These are phyloP conservation scores for Lanmaoa pseudosensibilis DNA, from an alignment of 768 basidiomycete genomes.

Conservation along the genomic window DNA sequence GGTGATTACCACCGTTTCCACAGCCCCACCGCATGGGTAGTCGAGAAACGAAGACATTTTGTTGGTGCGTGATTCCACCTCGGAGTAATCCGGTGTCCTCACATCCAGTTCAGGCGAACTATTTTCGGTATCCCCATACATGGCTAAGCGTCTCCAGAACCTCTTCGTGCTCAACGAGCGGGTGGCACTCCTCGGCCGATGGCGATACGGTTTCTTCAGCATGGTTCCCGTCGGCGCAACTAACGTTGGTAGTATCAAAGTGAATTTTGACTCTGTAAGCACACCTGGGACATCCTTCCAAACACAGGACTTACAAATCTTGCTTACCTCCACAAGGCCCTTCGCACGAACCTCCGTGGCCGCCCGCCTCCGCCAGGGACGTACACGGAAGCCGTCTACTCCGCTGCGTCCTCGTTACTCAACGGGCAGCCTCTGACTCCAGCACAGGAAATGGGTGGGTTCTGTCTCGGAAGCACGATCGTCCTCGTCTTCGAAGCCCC, in stretches of 20 bases:
- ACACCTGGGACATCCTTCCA: neutral
- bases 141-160: constrained; percentile 88
- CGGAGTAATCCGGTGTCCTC: neutral
- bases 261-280: constrained; percentile 87
- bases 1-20: constrained; percentile 99
- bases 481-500: constrained; percentile 98
- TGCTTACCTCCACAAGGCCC: constrained; percentile 46
- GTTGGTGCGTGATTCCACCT: constrained; percentile 55
- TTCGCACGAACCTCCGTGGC: constrained; percentile 86
- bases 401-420: constrained; percentile 76
- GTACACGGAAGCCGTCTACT: constrained; percentile 91
- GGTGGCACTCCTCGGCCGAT: constrained; percentile 90
- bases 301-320: neutral
- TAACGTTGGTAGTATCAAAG: constrained; percentile 93
- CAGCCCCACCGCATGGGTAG: constrained; percentile 94
- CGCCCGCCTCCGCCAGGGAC: constrained; percentile 76
- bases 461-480: constrained; percentile 92
- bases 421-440: constrained; percentile 83
- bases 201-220: constrained; percentile 94
- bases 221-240: constrained; percentile 99
- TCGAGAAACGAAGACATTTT: constrained; percentile 93
- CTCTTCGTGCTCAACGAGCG: constrained; percentile 98
- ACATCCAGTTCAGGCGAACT: constrained; percentile 63
- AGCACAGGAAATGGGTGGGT: constrained; percentile 97
- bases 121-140: constrained; percentile 94